Base-by-base conservation (phyloP, 805 yeast genomes). In the Wickerhamiella sorbophila region DNA sequence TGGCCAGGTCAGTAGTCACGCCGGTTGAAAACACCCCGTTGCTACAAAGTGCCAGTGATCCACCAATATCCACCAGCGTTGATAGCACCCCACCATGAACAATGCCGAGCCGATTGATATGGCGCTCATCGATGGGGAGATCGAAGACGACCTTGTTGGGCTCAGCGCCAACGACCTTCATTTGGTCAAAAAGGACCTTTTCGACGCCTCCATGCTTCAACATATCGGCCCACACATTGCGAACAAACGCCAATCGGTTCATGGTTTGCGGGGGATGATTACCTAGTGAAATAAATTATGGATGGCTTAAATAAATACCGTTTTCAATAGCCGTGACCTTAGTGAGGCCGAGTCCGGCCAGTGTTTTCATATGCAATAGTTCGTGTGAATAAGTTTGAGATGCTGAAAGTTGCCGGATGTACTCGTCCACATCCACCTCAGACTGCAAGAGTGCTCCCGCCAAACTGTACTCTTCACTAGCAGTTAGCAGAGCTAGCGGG, bases 21-120 rank as follows among this genome's bases (percentile, higher is more conserved):
- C 70, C 70, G 1, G 71, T 66, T 45, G 56, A 45, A 40, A 53
- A 66, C 52, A 64, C 40, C 6, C 71, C 71, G 15, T 59, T 50
- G 17, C 67, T 58, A 1, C 69, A 59, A 6, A 64, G 49, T 1
- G 70, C 70, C 41, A 65, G 50, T 9, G 71, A 65, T 12, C 70
- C 70, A 5, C 68, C 70, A 4, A 65, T 53, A 41, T 65, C 70
- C 4, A 64, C 67, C 18, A 52, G 53, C 4, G 64, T 52, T 14
- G 69, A 63, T 21, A 66, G 49, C 4, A 64, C 59, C 1, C 69
- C 70, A 16, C 70, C 70, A 38, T 65, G 70, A 29, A 65, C 54
- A 15, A 58, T 60, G 27, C 58, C 53, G 12, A 65, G 55, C 9
- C 70, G 59, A 48, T 65, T 65, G 5, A 62, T 55, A 47, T 65